Evolutionary conservation across 148 eudicot species (phyloP).

Genomic region (Pouteria glomerata): DNA sequence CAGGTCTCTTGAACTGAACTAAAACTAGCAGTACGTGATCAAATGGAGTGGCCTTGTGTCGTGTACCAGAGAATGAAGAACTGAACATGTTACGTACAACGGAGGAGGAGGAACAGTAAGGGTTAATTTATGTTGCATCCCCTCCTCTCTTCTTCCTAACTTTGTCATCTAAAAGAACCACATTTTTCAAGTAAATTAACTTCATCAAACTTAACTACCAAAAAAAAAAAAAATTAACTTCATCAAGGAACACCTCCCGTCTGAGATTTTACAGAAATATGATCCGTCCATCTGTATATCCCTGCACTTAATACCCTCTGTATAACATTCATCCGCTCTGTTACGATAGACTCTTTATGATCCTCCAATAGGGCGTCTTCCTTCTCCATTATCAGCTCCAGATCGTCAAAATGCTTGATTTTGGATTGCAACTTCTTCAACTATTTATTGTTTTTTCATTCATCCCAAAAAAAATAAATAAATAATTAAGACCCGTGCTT

Average conservation of each 20-base stretch:
- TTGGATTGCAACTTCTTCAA: constrained; percentile 71
- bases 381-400: constrained; percentile 68
- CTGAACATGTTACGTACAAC: constrained; percentile 12
- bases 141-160: constrained; percentile 1
- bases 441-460: constrained; percentile 32
- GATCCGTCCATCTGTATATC: constrained; percentile 49
- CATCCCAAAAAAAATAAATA: no score
- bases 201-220: no score
- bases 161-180: neutral
- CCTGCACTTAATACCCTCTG: constrained; percentile 41
- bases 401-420: constrained; percentile 50
- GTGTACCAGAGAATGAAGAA: neutral
- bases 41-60: no score
- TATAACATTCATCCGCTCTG: constrained; percentile 45
- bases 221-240: no score
- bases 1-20: no score
- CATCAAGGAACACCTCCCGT: constrained; percentile 14
- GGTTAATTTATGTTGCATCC: neutral
- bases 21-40: no score
- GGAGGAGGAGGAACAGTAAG: no score
- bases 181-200: neutral
- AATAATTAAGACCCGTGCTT: constrained; percentile 6
- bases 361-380: constrained; percentile 54
- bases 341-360: constrained; percentile 53
- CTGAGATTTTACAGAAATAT: constrained; percentile 17